Evolutionary conservation across 2,329 filamentous ascomycete genomes (phyloP).

Genomic region (Botryotinia globosa): DNA sequence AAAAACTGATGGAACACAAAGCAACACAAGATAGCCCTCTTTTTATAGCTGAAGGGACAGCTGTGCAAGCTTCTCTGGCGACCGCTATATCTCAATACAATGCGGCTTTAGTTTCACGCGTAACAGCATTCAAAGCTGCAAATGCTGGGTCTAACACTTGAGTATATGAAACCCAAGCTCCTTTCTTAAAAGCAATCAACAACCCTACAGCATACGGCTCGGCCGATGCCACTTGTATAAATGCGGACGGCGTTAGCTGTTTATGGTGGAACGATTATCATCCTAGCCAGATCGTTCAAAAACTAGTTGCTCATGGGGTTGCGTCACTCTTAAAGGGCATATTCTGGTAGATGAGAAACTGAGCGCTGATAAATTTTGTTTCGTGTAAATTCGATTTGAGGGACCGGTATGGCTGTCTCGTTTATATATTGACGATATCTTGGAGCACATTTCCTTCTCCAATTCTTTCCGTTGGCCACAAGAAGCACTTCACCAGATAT

Average conservation of each 20-base stretch:
- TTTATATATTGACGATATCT: not conserved
- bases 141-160: not conserved
- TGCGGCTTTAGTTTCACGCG: not conserved
- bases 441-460: not conserved
- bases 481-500: not conserved
- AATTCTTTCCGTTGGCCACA: not conserved
- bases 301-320: not conserved
- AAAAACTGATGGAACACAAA: not conserved
- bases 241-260: not conserved
- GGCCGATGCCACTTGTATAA: not conserved
- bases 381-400: not conserved
- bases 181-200: not conserved
- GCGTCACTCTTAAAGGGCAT: not conserved
- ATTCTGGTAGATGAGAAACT: not conserved
- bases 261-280: conserved; percentile 9
- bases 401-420: not conserved
- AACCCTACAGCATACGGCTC: not conserved
- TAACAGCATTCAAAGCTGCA: not conserved
- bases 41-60: not conserved
- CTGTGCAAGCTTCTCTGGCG: not conserved
- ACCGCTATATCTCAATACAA: conserved; percentile 2
- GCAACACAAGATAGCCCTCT: conserved; percentile 3
- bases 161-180: conserved; percentile 1
- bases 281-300: not conserved
- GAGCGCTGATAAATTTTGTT: not conserved